Conservation (phyloP, 495 filamentous ascomycete species). For the Daldinia concentrica region DNA sequence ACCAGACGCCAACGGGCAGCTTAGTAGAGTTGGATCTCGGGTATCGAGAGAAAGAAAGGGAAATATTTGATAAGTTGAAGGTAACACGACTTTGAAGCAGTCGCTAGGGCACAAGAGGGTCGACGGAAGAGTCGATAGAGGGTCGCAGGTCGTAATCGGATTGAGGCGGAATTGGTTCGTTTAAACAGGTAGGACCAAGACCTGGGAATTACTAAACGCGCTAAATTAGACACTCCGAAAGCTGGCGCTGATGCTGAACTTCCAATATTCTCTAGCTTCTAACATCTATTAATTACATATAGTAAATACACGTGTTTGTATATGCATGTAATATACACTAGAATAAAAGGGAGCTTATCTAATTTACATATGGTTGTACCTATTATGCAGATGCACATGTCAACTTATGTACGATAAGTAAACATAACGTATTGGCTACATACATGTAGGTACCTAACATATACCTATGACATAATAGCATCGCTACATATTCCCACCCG, state of each 20-base stretch:
- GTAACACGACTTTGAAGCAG: constrained; percentile 26
- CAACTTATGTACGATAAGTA: neutral
- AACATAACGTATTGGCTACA: too few species aligned
- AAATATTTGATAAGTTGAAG: constrained; percentile 7
- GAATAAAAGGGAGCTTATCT: neutral
- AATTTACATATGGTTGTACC: neutral
- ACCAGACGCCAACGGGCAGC: constrained; percentile 18
- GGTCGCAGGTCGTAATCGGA: constrained; percentile 24
- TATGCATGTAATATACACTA: constrained; percentile 3
- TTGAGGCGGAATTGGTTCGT: constrained; percentile 23
- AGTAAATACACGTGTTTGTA: neutral
- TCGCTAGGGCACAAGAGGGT: constrained; percentile 4
- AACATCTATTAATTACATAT: constrained; percentile 5
- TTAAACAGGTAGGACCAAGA: constrained; percentile 23
- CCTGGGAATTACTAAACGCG: constrained; percentile 26
- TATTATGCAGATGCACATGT: too few species aligned
- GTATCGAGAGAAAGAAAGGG: neutral
- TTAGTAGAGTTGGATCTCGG: constrained; percentile 2
- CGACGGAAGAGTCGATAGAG: neutral
- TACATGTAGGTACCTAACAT: neutral
- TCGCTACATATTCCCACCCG: too few species aligned
- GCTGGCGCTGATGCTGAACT: neutral
- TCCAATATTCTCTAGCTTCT: neutral
- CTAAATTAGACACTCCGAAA: constrained; percentile 16
- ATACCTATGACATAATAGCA: constrained; percentile 3